Evolutionary conservation across 2,329 filamentous ascomycete genomes (phyloP).

Genomic region (Akanthomyces dipterigenus): DNA sequence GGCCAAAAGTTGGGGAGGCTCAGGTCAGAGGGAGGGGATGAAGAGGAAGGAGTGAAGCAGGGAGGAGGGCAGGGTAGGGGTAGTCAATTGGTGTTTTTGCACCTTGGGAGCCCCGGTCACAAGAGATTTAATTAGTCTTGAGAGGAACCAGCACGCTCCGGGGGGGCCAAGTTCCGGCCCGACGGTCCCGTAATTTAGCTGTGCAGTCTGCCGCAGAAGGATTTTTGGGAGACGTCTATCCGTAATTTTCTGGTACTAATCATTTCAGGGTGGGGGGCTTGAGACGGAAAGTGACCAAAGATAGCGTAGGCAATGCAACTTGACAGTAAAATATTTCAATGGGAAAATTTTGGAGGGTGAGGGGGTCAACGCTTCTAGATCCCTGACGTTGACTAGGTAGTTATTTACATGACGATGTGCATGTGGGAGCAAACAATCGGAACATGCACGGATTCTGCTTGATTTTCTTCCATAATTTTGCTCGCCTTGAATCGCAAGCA

Average conservation of each 20-base stretch:
- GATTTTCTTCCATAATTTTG: background rate
- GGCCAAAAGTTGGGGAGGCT: background rate
- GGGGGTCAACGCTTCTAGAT: background rate
- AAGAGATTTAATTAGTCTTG: background rate
- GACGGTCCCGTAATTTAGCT: background rate
- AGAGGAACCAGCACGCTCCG: background rate
- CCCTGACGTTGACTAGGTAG: no score
- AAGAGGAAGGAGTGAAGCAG: background rate
- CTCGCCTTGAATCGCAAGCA: no score
- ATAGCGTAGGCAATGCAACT: background rate
- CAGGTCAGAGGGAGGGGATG: background rate
- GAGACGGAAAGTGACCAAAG: background rate
- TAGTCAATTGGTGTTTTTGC: background rate
- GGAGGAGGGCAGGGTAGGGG: background rate
- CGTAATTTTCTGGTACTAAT: no score
- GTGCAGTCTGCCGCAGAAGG: background rate
- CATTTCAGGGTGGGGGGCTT: background rate
- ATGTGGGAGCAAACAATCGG: background rate
- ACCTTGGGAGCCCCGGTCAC: background rate
- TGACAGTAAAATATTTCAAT: background rate
- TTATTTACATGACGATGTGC: background rate
- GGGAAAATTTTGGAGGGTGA: background rate
- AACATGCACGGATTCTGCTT: background rate
- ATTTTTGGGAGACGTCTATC: background rate
- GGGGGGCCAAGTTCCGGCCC: background rate